Evolutionary conservation across 208 protist species (phyloP), one percentile per base, ranked within the genome.

Genomic region (Angomonas ambiguus): DNA sequence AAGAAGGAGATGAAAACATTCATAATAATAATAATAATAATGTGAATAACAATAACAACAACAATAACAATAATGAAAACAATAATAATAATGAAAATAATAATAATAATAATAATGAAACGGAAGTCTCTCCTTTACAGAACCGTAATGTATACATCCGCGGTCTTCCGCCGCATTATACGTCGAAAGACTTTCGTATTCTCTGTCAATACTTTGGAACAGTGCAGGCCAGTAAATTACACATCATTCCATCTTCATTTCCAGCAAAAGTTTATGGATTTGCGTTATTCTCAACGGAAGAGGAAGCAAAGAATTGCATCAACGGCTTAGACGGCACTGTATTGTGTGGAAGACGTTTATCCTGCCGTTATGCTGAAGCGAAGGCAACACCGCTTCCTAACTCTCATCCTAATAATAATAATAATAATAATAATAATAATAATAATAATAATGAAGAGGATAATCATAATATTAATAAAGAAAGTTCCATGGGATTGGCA

Each of bases 101-200:
- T 16, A 55, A 16, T 55, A 55, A 55, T 20, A 25, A 22, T 20
- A 55, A 48, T 18, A 11, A 48, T 20, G 18, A 20, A 48, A 20
- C 13, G 38, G 18, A 48, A 18, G 13, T 20, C 11, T 20, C 18
- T 18, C 38, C 38, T 11, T 20, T 18, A 18, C 13, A 48, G 18
- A 42, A 45, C 42, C 79, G 83, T 59, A 92, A 92, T 72, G 82
- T 92, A 63, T 92, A 92, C 72, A 76, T 92, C 65, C 82, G 74
- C 11, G 85, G 85, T 11, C 69, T 92, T 32, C 77, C 85, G 0
- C 66, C 78, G 0, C 72, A 70, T 34, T 79, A 79, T 65, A 67
- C 65, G 32, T 67, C 80, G 20, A 30, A 70, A 13, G 79, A 86
- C 20, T 88, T 92, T 59, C 82, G 85, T 32, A 69, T 77, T 62